phyloP scores from a whole-genome alignment of 495 filamentous ascomycete species.

The Aspergillus heteromorphus region DNA sequence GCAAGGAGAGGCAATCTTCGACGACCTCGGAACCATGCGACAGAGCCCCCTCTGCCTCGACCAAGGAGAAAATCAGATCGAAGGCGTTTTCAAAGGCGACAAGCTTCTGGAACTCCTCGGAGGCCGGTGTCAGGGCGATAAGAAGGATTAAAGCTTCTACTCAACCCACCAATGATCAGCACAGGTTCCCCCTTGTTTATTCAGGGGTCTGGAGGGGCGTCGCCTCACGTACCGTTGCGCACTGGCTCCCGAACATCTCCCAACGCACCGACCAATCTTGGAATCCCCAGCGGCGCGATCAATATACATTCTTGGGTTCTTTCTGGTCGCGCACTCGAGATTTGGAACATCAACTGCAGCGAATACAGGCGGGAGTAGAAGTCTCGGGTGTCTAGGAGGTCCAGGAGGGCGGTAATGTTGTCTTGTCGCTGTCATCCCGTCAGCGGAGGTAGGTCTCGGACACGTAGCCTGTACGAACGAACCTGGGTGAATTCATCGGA shows the following conservation, averaged over 20 bases:
- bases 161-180: constrained; percentile 13
- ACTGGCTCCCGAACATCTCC: constrained; percentile 85
- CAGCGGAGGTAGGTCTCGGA: constrained; percentile 28
- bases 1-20: constrained; percentile 88
- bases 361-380: constrained; percentile 94
- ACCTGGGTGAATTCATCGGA: constrained; percentile 98
- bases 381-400: constrained; percentile 79
- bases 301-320: constrained; percentile 95
- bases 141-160: constrained; percentile 63
- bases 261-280: constrained; percentile 74
- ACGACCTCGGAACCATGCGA: constrained; percentile 82
- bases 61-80: constrained; percentile 75
- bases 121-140: constrained; percentile 62
- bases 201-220: background rate
- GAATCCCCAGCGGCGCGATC: constrained; percentile 80
- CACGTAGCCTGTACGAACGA: constrained; percentile 16
- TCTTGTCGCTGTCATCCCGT: constrained; percentile 68
- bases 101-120: constrained; percentile 84
- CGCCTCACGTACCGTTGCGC: constrained; percentile 62
- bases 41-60: constrained; percentile 75
- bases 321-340: constrained; percentile 79
- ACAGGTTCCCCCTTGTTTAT: background rate
- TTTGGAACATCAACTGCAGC: constrained; percentile 81
- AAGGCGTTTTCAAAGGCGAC: constrained; percentile 95
- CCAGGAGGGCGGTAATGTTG: constrained; percentile 87